Percentiles rank a stretch among this genome's conserved stretches.
Evolutionary conservation across 495 filamentous ascomycete genomes (phyloP).

Genomic region (Penicillium ochrochloron): DNA sequence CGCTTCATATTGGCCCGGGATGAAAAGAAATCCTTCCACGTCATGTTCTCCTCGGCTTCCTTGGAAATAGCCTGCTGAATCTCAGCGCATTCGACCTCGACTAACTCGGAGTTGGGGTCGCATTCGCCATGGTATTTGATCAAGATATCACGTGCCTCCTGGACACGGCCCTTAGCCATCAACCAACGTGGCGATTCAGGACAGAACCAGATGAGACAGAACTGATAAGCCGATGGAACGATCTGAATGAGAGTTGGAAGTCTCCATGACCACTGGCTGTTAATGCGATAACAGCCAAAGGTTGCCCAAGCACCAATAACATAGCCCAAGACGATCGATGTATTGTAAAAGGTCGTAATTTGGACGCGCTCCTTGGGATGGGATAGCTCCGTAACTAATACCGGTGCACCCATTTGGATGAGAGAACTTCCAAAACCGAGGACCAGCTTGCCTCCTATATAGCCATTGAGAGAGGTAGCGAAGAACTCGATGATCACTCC

Average conservation of each 20-base stretch:
- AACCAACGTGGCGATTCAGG: constrained; percentile 52
- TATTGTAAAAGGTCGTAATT: constrained; percentile 68
- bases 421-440: constrained; percentile 65
- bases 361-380: constrained; percentile 68
- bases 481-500: constrained; percentile 59
- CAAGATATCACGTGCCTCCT: constrained; percentile 43
- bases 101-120: constrained; percentile 25
- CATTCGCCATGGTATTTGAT: constrained; percentile 38
- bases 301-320: constrained; percentile 43
- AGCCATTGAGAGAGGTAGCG: constrained; percentile 50
- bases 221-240: constrained; percentile 48
- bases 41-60: constrained; percentile 36
- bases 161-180: constrained; percentile 38
- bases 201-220: constrained; percentile 49
- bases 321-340: constrained; percentile 65
- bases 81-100: constrained; percentile 33
- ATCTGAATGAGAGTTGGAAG: constrained; percentile 58
- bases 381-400: constrained; percentile 64
- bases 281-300: constrained; percentile 36
- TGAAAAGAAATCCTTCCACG: constrained; percentile 61
- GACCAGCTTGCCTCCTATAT: constrained; percentile 43
- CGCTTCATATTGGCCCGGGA: constrained; percentile 72
- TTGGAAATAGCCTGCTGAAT: constrained; percentile 34
- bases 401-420: constrained; percentile 65
- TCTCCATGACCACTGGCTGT: constrained; percentile 53